These are phyloP conservation scores for Aspergillus phoenicis DNA, from an alignment of 2,329 filamentous ascomycete genomes.

Conservation along the genomic window DNA sequence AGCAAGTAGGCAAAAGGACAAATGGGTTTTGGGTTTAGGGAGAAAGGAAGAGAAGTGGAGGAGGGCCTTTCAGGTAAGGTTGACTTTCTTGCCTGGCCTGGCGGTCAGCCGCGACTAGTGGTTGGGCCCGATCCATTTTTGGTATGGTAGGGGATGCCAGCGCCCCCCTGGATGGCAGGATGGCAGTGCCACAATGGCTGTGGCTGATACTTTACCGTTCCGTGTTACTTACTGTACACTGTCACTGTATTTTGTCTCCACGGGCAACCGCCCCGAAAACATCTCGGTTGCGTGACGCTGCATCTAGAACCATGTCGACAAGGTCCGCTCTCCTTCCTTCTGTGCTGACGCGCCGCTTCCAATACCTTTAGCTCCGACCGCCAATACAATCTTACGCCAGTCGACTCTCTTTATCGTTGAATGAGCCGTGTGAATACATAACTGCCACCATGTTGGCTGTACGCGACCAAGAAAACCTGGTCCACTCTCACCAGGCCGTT, in stretches of 20 bases:
- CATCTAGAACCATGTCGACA: constrained; percentile 27
- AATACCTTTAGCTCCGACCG: constrained; percentile 8
- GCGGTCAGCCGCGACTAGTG: constrained; percentile 24
- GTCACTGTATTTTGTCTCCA: constrained; percentile 32
- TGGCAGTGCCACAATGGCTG: no score
- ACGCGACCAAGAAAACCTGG: constrained; percentile 85
- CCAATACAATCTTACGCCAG: not conserved
- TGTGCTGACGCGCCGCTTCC: not conserved
- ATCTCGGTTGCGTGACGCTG: constrained; percentile 15
- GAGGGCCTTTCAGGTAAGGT: constrained; percentile 17
- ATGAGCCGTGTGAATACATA: constrained; percentile 24
- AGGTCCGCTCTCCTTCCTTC: not conserved
- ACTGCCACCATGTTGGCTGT: constrained; percentile 68
- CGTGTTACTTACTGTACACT: no score
- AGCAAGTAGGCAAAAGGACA: constrained; percentile 17
- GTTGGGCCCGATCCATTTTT: constrained; percentile 13
- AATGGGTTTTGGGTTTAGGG: constrained; percentile 22
- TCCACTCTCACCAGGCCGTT: constrained; percentile 71
- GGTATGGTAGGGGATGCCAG: constrained; percentile 6
- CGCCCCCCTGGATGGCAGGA: not conserved
- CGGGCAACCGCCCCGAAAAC: constrained; percentile 42
- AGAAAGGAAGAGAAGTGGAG: constrained; percentile 23
- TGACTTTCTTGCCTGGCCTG: constrained; percentile 18
- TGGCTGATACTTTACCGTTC: no score
- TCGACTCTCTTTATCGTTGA: constrained; percentile 8